A percentile compares a stretch with the other conserved stretches of the same genome.
These are phyloP conservation scores for Scheffersomyces cryptocercus DNA, from an alignment of 1,139 yeast genomes.

Conservation along the genomic window DNA sequence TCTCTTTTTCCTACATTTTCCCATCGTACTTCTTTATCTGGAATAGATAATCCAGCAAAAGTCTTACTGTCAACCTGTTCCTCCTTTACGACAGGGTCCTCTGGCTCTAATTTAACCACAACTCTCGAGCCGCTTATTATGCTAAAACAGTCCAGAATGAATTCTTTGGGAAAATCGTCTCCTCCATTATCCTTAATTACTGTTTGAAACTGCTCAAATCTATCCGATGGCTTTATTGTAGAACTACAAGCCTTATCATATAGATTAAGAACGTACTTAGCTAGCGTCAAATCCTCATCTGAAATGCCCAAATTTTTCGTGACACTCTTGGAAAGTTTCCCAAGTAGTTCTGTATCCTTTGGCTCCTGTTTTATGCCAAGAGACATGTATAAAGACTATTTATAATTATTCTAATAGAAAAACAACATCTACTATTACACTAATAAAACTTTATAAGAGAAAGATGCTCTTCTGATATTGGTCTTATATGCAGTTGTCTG, in stretches of 20 bases:
- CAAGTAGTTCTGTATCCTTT: not conserved
- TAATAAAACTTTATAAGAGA: too few species aligned
- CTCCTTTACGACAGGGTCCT: not conserved
- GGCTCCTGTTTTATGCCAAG: not conserved
- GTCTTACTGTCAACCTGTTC: not conserved
- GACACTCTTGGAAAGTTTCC: not conserved
- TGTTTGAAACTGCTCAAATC: constrained; percentile 37
- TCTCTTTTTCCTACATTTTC: not conserved
- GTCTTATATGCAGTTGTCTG: too few species aligned
- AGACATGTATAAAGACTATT: too few species aligned
- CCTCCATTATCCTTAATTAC: constrained; percentile 61
- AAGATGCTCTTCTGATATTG: too few species aligned
- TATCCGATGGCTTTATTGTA: constrained; percentile 16
- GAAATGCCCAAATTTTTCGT: constrained; percentile 11
- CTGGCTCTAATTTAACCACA: constrained; percentile 7
- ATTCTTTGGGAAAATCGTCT: constrained; percentile 52
- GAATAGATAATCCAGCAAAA: constrained; percentile 2
- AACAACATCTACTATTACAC: too few species aligned
- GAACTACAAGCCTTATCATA: constrained; percentile 26
- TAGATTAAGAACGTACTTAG: constrained; percentile 58
- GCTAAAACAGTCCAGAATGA: constrained; percentile 39
- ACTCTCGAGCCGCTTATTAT: constrained; percentile 22
- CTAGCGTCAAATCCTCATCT: constrained; percentile 48
- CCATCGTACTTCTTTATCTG: not conserved
- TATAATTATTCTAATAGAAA: too few species aligned